Percentiles rank a stretch among this genome's conserved stretches.
These are phyloP conservation scores for Hypoxylon intermedium DNA, from an alignment of 495 filamentous ascomycete genomes.

Conservation along the genomic window DNA sequence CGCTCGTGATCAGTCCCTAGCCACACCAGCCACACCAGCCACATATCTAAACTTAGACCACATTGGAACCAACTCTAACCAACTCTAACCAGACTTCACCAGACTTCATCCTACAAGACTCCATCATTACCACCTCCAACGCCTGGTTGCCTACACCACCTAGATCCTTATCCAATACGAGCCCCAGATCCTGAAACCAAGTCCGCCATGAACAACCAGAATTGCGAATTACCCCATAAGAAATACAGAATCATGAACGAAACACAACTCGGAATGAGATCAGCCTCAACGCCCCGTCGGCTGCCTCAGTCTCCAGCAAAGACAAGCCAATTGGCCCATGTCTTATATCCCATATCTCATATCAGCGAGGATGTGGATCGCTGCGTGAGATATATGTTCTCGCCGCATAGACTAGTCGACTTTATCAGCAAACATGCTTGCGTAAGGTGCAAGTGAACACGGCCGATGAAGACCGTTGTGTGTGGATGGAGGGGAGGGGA, in stretches of 20 bases:
- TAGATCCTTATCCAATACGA: neutral
- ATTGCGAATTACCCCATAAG: neutral
- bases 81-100: slow-evolving; percentile 27
- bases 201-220: neutral
- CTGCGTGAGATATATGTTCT: slow-evolving; percentile 13
- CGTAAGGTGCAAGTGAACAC: neutral
- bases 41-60: neutral
- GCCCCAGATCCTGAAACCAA: neutral
- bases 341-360: no score
- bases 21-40: slow-evolving; percentile 1
- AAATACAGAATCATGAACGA: neutral
- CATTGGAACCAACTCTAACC: no score
- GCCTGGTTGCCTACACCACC: neutral
- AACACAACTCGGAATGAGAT: neutral
- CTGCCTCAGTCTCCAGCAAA: neutral
- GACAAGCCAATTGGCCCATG: neutral
- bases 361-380: slow-evolving; percentile 2
- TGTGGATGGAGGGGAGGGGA: neutral
- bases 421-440: slow-evolving; percentile 4
- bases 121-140: neutral
- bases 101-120: no score
- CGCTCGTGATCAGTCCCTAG: no score
- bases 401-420: slow-evolving; percentile 14
- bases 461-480: neutral
- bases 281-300: neutral